Conservation (phyloP, 331 rosid genomes). For the Telfairia occidentalis region DNA sequence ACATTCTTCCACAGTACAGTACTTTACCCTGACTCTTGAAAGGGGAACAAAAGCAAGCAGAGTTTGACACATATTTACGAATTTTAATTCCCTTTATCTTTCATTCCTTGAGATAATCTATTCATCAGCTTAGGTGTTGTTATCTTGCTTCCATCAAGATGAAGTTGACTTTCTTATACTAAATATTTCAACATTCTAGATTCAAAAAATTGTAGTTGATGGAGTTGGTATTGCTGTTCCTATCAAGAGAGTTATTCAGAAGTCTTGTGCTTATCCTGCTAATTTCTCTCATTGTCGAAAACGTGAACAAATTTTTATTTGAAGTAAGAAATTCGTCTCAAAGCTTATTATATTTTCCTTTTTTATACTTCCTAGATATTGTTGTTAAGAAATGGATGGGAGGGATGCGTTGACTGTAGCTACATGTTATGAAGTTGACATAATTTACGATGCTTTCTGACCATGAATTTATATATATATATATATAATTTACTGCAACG, state of each 20-base stretch:
- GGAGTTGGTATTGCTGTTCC: constrained; percentile 88
- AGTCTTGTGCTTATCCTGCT: constrained; percentile 64
- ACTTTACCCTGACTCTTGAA: background rate
- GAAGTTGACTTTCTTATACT: constrained; percentile 14
- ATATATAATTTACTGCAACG: background rate
- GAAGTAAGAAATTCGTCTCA: background rate
- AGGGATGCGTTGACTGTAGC: background rate
- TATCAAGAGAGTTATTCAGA: constrained; percentile 58
- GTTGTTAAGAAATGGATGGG: background rate
- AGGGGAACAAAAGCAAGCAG: background rate
- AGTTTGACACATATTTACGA: background rate
- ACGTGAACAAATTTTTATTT: constrained; percentile 37
- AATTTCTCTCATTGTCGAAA: constrained; percentile 71
- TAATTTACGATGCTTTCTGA: background rate
- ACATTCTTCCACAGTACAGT: background rate
- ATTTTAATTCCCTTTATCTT: background rate
- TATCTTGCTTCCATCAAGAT: background rate
- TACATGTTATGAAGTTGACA: background rate
- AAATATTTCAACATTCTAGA: constrained; percentile 34
- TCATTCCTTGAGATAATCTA: background rate
- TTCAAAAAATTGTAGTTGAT: constrained; percentile 64
- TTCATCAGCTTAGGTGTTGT: background rate
- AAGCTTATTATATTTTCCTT: background rate
- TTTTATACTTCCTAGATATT: background rate
- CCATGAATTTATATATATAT: background rate